These are phyloP conservation scores for Aspergillus amoenus DNA, from an alignment of 2,329 filamentous ascomycete species.

Conservation along the genomic window DNA sequence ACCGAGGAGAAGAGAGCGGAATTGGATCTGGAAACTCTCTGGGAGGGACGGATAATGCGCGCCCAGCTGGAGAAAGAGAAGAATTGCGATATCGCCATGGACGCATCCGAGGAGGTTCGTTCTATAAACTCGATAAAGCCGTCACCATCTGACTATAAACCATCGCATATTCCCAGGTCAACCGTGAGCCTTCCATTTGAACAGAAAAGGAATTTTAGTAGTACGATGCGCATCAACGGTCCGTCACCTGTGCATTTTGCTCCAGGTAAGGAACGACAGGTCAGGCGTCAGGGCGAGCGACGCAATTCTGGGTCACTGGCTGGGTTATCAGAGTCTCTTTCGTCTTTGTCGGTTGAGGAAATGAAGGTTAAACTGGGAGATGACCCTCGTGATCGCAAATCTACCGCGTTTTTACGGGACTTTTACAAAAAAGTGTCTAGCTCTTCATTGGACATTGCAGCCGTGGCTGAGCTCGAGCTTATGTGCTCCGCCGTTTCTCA, in stretches of 20 bases:
- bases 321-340: conserved; percentile 29
- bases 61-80: conserved; percentile 39
- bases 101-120: conserved; percentile 26
- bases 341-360: conserved; percentile 30
- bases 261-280: not conserved
- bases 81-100: conserved; percentile 24
- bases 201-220: conserved; percentile 32
- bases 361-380: conserved; percentile 37
- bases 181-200: conserved; percentile 20
- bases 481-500: conserved; percentile 37
- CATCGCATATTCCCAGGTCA: conserved; percentile 16
- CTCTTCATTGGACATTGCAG: conserved; percentile 29
- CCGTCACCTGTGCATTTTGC: not conserved
- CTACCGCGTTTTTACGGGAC: conserved; percentile 44
- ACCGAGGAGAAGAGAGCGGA: conserved; percentile 69
- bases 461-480: conserved; percentile 36
- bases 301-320: too few species aligned
- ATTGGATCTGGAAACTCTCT: conserved; percentile 65
- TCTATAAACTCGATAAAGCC: conserved; percentile 18
- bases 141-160: conserved; percentile 23
- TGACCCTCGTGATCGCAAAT: conserved; percentile 35
- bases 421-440: conserved; percentile 37
- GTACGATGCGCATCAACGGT: conserved; percentile 8
- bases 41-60: conserved; percentile 51
- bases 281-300: too few species aligned